A percentile compares a stretch with the other conserved stretches of the same genome.
phyloP scores from a whole-genome alignment of 805 yeast genomes.

The Yarrowia divulgata region DNA sequence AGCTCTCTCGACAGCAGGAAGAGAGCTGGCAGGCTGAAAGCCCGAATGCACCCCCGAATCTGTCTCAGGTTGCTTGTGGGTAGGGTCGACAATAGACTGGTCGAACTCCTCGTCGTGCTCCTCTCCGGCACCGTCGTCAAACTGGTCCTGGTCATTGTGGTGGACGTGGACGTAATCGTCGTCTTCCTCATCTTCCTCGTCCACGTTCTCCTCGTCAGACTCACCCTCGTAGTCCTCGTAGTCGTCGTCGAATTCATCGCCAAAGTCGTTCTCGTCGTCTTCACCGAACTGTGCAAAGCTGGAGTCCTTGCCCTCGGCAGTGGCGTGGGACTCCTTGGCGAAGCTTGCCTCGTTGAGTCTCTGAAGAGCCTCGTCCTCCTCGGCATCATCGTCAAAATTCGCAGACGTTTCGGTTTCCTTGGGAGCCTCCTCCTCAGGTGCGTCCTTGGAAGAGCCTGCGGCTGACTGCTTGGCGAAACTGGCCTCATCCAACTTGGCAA shows the following conservation, averaged over 20 bases:
- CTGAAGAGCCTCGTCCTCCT: conserved; percentile 1
- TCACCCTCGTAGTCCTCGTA: conserved; percentile 36
- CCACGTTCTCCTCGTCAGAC: conserved; percentile 1
- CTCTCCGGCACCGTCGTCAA: neutral
- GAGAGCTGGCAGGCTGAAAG: conserved; percentile 25
- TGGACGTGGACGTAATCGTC: conserved; percentile 1
- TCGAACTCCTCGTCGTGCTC: conserved; percentile 29
- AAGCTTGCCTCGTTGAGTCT: conserved; percentile 10
- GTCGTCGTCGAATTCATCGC: conserved; percentile 39
- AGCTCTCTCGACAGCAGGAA: conserved; percentile 4
- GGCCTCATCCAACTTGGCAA: conserved; percentile 16
- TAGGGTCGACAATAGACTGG: neutral
- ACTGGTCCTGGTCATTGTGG: neutral
- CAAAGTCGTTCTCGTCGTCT: conserved; percentile 32
- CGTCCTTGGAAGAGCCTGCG: neutral
- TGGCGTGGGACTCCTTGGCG: conserved; percentile 1
- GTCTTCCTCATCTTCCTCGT: neutral
- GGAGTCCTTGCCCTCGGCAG: conserved; percentile 6
- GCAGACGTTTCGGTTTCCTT: neutral
- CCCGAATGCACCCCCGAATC: neutral
- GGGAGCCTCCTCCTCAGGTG: no score
- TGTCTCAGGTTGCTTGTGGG: neutral
- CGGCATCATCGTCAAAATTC: conserved; percentile 20
- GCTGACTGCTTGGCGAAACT: neutral
- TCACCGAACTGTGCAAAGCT: conserved; percentile 17